Percentiles rank a stretch among this genome's conserved stretches.
phyloP scores from a whole-genome alignment of 768 basidiomycete genomes.

The Rossbeevera mucosa region DNA sequence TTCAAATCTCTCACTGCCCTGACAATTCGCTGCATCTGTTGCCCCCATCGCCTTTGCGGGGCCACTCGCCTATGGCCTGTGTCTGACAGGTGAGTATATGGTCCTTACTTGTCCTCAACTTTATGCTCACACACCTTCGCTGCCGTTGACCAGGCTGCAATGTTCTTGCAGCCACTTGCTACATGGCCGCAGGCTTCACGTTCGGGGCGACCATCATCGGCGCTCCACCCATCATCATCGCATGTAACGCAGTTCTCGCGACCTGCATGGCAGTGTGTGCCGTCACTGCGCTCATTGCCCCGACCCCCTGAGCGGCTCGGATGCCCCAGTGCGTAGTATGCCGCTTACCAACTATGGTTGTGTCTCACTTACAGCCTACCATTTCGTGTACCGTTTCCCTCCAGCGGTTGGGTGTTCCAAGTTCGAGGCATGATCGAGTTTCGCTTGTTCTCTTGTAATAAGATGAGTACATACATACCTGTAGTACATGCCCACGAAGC shows the following conservation, averaged over 20 bases:
- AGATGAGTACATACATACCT: too few relatives aligned
- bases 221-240: conserved; percentile 18
- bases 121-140: not conserved
- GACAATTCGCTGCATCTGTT: conserved; percentile 9
- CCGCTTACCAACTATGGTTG: too few relatives aligned
- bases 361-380: too few relatives aligned
- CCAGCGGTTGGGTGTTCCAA: too few relatives aligned
- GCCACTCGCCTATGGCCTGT: conserved; percentile 25
- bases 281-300: conserved; percentile 8
- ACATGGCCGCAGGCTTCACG: conserved; percentile 17
- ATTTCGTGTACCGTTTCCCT: too few relatives aligned
- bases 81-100: conserved; percentile 17
- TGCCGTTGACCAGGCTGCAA: conserved; percentile 20
- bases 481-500: too few relatives aligned
- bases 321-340: too few relatives aligned
- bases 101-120: not conserved
- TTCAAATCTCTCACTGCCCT: conserved; percentile 16
- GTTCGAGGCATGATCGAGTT: too few relatives aligned
- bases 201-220: conserved; percentile 20
- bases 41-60: conserved; percentile 15
- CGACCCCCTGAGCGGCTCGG: conserved; percentile 11
- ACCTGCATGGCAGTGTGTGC: conserved; percentile 4
- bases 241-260: conserved; percentile 21
- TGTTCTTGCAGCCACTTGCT: conserved; percentile 15
- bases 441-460: too few relatives aligned